phyloP scores from a whole-genome alignment of 768 basidiomycete species.

The Amanita rimosa region DNA sequence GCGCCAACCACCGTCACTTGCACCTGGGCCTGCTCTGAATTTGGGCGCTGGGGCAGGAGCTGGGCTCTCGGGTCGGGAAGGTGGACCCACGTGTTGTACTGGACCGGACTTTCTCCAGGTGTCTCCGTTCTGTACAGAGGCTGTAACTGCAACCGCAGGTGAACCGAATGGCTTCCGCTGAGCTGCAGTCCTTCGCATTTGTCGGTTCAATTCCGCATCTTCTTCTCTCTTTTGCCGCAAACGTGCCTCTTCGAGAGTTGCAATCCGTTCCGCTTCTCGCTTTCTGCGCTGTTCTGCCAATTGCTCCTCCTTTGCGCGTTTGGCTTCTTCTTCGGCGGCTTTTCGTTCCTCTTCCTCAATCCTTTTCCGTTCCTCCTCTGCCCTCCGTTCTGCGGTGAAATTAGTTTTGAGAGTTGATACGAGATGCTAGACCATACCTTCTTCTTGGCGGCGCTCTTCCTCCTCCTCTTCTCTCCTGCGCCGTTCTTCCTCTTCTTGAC shows the following conservation, averaged over 20 bases:
- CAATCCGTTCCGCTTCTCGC: conserved; percentile 39
- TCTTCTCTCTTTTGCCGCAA: conserved; percentile 54
- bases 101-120: conserved; percentile 10
- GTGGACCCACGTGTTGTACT: conserved; percentile 17
- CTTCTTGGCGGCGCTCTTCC: conserved; percentile 34
- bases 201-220: conserved; percentile 46
- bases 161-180: neutral
- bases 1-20: conserved; percentile 50
- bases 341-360: conserved; percentile 39
- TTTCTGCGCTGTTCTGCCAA: conserved; percentile 35
- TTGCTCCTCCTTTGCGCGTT: conserved; percentile 55
- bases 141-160: neutral
- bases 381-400: conserved; percentile 32
- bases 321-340: conserved; percentile 40
- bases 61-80: conserved; percentile 47
- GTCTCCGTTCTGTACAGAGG: neutral
- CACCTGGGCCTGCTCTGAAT: conserved; percentile 31
- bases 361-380: conserved; percentile 37
- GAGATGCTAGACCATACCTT: conserved; percentile 27
- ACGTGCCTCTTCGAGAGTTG: conserved; percentile 42
- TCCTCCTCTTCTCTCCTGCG: conserved; percentile 38
- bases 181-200: conserved; percentile 20
- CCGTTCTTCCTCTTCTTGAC: conserved; percentile 28
- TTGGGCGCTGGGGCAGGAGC: conserved; percentile 29
- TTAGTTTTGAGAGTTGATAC: neutral